Percentiles rank a stretch among this genome's conserved stretches.
Evolutionary conservation across 129 eudicot species (phyloP).

Genomic region (Helichrysum umbraculigerum): DNA sequence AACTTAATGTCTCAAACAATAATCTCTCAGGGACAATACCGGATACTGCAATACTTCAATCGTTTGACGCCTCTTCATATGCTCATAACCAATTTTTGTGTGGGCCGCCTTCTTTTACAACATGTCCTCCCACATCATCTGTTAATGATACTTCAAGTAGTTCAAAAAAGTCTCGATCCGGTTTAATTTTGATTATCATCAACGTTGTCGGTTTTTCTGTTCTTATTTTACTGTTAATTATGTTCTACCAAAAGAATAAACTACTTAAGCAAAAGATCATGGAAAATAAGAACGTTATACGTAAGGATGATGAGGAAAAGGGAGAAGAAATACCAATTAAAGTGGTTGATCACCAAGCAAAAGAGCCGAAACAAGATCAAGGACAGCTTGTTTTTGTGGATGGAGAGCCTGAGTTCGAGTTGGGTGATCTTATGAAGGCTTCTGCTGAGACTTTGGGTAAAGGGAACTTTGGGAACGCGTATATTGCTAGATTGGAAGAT

Average conservation of each 20-base stretch:
- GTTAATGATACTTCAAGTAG: background rate
- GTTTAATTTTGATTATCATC: conserved; percentile 29
- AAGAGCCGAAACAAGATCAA: conserved; percentile 22
- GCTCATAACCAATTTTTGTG: conserved; percentile 45
- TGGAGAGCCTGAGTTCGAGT: conserved; percentile 49
- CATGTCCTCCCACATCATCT: conserved; percentile 18
- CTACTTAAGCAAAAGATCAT: conserved; percentile 29
- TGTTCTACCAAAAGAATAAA: conserved; percentile 50
- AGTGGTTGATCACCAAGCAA: conserved; percentile 19
- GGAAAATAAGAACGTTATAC: conserved; percentile 13
- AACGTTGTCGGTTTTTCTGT: conserved; percentile 40
- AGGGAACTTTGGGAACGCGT: conserved; percentile 67
- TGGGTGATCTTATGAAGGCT: conserved; percentile 62
- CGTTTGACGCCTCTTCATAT: conserved; percentile 40
- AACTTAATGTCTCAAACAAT: conserved; percentile 55
- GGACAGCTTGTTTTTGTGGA: conserved; percentile 51
- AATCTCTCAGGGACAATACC: conserved; percentile 58
- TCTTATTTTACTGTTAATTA: conserved; percentile 37
- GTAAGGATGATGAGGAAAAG: conserved; percentile 23
- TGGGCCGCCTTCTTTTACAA: conserved; percentile 44
- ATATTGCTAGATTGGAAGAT: conserved; percentile 53
- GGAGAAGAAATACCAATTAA: conserved; percentile 21
- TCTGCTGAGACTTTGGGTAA: conserved; percentile 76
- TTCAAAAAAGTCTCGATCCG: conserved; percentile 18
- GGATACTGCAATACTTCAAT: conserved; percentile 37